Conservation (phyloP, 306 rosid genomes). For the Trifolium fragiferum region DNA sequence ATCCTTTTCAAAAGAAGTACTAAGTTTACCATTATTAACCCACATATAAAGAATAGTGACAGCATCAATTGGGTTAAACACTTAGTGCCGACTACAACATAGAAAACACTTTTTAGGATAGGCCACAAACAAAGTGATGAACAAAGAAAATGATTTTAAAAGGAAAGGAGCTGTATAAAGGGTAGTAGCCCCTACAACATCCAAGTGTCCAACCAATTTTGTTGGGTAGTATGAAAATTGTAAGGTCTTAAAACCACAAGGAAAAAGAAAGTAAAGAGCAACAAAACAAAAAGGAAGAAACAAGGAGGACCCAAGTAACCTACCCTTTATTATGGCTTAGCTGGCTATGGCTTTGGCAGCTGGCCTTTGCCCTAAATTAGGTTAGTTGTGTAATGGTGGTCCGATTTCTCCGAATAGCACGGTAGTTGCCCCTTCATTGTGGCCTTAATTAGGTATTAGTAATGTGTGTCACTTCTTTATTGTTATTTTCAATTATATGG, state of each 20-base stretch:
- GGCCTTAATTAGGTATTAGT: background rate
- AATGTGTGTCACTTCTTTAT: background rate
- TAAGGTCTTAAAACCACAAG: background rate
- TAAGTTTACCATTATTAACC: conserved; percentile 13
- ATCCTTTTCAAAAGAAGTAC: conserved; percentile 10
- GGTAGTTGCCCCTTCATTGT: conserved; percentile 6
- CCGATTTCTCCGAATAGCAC: conserved; percentile 28
- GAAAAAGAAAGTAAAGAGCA: conserved; percentile 10
- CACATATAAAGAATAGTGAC: conserved; percentile 24
- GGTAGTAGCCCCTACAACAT: conserved; percentile 4
- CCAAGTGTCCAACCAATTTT: conserved; percentile 19
- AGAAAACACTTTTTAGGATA: conserved; percentile 33
- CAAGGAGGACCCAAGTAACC: conserved; percentile 22
- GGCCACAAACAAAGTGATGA: conserved; percentile 38
- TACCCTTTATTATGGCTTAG: conserved; percentile 35
- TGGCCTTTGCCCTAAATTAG: conserved; percentile 6
- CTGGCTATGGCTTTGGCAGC: conserved; percentile 35
- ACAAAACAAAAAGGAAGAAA: conserved; percentile 45
- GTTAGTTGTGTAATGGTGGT: conserved; percentile 15
- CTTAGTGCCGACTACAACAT: background rate
- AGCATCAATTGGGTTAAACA: conserved; percentile 3
- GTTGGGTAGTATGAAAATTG: conserved; percentile 15
- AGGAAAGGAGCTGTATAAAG: conserved; percentile 22
- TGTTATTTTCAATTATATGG: too few relatives aligned
- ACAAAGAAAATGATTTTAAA: conserved; percentile 26